Evolutionary conservation across 1,284 basidiomycete genomes (phyloP).

Genomic region (Pascua sp.): DNA sequence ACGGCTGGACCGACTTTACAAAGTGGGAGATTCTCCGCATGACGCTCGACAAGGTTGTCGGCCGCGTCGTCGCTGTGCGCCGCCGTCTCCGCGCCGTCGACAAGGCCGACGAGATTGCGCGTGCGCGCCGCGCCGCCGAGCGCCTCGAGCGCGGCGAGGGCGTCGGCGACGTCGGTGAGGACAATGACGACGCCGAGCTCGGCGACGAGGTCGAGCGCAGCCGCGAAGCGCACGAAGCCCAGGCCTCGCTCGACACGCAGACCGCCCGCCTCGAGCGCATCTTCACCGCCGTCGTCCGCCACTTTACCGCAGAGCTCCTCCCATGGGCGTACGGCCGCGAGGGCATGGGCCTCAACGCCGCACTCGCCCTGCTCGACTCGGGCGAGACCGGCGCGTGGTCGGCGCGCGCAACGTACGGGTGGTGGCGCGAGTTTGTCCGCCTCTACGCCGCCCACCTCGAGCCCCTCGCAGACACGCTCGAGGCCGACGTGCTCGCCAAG

Average conservation of each 20-base stretch:
- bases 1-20: slow-evolving; percentile 57
- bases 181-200: slow-evolving; percentile 19
- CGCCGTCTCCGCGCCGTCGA: slow-evolving; percentile 67
- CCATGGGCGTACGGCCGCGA: slow-evolving; percentile 26
- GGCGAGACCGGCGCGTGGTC: slow-evolving; percentile 40
- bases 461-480: slow-evolving; percentile 25
- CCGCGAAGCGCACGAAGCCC: slow-evolving; percentile 38
- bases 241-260: slow-evolving; percentile 39
- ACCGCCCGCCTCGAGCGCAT: slow-evolving; percentile 36
- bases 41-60: slow-evolving; percentile 79
- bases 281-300: slow-evolving; percentile 30
- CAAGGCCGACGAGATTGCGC: slow-evolving; percentile 80
- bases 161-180: slow-evolving; percentile 22
- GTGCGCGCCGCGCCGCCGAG: slow-evolving; percentile 63
- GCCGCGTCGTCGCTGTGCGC: slow-evolving; percentile 71
- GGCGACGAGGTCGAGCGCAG: slow-evolving; percentile 30
- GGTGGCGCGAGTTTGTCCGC: slow-evolving; percentile 47
- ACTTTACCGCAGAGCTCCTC: slow-evolving; percentile 32
- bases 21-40: slow-evolving; percentile 79
- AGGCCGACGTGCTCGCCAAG: slow-evolving; percentile 20
- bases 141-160: slow-evolving; percentile 40
- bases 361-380: slow-evolving; percentile 34
- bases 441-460: slow-evolving; percentile 29
- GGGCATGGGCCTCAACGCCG: slow-evolving; percentile 33
- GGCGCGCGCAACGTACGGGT: slow-evolving; percentile 38